These are phyloP conservation scores for Aspergillus nomiae DNA, from an alignment of 2,329 filamentous ascomycete species.

Conservation along the genomic window DNA sequence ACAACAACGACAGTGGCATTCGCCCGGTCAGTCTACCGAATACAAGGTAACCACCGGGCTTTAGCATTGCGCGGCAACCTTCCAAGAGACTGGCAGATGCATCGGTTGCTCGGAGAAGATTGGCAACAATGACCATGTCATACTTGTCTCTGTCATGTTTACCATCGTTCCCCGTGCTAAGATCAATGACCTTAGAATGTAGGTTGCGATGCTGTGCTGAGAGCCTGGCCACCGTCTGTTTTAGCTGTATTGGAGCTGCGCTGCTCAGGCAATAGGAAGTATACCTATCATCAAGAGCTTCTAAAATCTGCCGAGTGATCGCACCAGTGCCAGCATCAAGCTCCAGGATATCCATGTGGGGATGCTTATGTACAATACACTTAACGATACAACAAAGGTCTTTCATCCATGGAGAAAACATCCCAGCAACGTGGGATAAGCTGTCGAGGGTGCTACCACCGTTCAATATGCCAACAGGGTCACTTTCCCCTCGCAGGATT, in stretches of 20 bases:
- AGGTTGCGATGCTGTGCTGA: not conserved
- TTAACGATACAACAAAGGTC: not conserved
- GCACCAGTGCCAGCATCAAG: not conserved
- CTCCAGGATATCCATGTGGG: not conserved
- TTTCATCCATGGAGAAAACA: not conserved
- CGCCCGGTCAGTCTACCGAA: not conserved
- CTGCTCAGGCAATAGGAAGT: not conserved
- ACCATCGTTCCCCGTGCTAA: not conserved
- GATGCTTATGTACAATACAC: not conserved
- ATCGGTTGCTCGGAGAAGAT: not conserved
- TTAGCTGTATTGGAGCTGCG: not conserved
- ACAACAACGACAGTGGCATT: not conserved
- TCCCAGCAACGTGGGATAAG: no score
- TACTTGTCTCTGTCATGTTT: not conserved
- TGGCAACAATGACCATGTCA: slow-evolving; percentile 2
- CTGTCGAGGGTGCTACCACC: not conserved
- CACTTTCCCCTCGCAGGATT: not conserved
- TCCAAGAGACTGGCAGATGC: not conserved
- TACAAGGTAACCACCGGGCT: not conserved
- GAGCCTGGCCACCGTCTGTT: not conserved
- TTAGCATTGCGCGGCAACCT: not conserved
- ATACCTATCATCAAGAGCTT: not conserved
- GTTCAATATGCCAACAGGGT: not conserved
- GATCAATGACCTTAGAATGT: not conserved
- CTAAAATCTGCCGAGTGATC: not conserved